Percentiles rank a stretch among this genome's conserved stretches.
Conservation (phyloP, 73 alveolate species). For the Paramecium biaurelia region DNA sequence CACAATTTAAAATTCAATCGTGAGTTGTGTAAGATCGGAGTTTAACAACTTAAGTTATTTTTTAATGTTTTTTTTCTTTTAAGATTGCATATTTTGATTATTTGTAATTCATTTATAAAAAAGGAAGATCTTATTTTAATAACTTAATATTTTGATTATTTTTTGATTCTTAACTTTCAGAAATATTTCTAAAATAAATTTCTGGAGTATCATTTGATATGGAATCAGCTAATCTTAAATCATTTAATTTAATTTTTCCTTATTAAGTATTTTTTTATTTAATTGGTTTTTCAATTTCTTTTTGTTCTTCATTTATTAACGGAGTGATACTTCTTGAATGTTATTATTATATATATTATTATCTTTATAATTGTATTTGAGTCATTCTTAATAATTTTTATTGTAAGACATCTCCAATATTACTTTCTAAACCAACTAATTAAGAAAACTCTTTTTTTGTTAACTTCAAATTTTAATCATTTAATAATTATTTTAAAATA, state of each 20-base stretch:
- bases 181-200: background rate
- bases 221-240: background rate
- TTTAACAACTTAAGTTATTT: background rate
- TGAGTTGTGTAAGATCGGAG: background rate
- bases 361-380: background rate
- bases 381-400: background rate
- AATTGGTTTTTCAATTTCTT: background rate
- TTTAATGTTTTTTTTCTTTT: background rate
- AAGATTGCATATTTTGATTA: background rate
- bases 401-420: background rate
- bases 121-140: background rate
- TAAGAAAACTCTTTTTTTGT: background rate
- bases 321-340: conserved; percentile 2
- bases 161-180: background rate
- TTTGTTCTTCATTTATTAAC: background rate
- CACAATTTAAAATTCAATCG: background rate
- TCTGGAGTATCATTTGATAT: background rate
- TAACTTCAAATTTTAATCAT: background rate
- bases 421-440: background rate
- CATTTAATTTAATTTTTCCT: background rate
- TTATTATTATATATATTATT: background rate
- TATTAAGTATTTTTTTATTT: background rate
- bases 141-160: background rate
- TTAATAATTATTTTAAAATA: background rate
- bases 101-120: background rate